These are phyloP conservation scores for Aspergillus quadrilineatus DNA, from an alignment of 2,329 filamentous ascomycete species.

Conservation along the genomic window DNA sequence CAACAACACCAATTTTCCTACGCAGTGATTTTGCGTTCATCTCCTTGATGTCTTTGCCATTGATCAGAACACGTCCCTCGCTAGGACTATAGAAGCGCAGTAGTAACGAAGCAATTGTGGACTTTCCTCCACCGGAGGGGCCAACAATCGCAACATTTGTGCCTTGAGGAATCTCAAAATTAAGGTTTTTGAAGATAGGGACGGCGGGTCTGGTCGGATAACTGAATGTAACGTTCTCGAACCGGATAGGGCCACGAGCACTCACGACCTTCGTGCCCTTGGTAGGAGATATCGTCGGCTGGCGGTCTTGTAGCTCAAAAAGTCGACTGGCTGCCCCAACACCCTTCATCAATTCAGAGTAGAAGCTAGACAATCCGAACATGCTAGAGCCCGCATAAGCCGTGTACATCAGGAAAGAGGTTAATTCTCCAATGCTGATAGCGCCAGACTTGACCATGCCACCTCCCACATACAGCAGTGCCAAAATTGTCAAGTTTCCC, in stretches of 20 bases:
- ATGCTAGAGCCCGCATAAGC: constrained; percentile 82
- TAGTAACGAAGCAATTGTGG: constrained; percentile 87
- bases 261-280: constrained; percentile 75
- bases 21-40: constrained; percentile 95
- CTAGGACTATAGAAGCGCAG: constrained; percentile 88
- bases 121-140: constrained; percentile 93
- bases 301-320: constrained; percentile 91
- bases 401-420: constrained; percentile 98
- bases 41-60: constrained; percentile 74
- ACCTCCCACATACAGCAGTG: constrained; percentile 85
- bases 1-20: constrained; percentile 89
- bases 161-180: constrained; percentile 88
- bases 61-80: constrained; percentile 73
- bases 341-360: constrained; percentile 98
- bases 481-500: constrained; percentile 94
- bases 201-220: constrained; percentile 94
- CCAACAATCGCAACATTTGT: constrained; percentile 96
- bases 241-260: constrained; percentile 84
- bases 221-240: constrained; percentile 80
- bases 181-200: constrained; percentile 81
- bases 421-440: constrained; percentile 88
- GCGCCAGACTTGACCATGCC: constrained; percentile 82
- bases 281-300: constrained; percentile 83
- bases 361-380: constrained; percentile 92
- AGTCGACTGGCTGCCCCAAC: constrained; percentile 94